phyloP scores from a whole-genome alignment of 768 basidiomycete species.

The Thelephora ganbajun region DNA sequence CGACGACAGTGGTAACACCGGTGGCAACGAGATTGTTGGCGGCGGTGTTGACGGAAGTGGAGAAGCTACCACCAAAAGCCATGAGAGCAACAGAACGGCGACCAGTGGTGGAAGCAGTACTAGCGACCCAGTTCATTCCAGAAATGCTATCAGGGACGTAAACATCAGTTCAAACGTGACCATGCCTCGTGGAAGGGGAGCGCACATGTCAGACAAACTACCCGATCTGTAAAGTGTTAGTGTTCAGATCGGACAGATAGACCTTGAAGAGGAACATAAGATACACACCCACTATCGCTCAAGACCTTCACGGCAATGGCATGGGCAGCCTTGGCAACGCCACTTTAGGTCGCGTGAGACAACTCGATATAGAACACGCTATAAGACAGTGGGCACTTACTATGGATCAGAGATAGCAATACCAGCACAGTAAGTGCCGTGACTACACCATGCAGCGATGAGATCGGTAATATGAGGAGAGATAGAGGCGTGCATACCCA shows the following conservation, averaged over 20 bases:
- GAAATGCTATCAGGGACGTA: constrained; percentile 12
- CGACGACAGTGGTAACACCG: constrained; percentile 19
- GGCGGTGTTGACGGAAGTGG: constrained; percentile 19
- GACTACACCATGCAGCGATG: constrained; percentile 27
- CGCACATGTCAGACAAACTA: too few species aligned
- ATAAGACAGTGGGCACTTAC: constrained; percentile 22
- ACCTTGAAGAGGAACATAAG: too few species aligned
- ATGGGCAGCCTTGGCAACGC: constrained; percentile 18
- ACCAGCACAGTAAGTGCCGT: constrained; percentile 79
- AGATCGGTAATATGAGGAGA: too few species aligned
- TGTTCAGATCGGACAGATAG: too few species aligned
- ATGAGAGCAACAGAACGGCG: constrained; percentile 22
- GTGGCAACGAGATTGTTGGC: constrained; percentile 15
- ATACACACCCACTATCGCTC: constrained; percentile 18
- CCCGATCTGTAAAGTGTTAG: too few species aligned
- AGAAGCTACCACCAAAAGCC: constrained; percentile 21
- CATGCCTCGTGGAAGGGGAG: too few species aligned
- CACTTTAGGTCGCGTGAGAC: not conserved
- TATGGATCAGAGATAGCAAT: constrained; percentile 77
- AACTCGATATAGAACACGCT: not conserved
- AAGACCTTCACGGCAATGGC: constrained; percentile 31
- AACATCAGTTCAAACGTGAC: too few species aligned
- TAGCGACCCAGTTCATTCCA: constrained; percentile 20
- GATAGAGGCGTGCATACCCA: constrained; percentile 16
- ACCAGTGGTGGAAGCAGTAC: constrained; percentile 4